These are phyloP conservation scores for Botryosphaeria dothidea DNA, from an alignment of 2,329 filamentous ascomycete genomes.

Conservation along the genomic window DNA sequence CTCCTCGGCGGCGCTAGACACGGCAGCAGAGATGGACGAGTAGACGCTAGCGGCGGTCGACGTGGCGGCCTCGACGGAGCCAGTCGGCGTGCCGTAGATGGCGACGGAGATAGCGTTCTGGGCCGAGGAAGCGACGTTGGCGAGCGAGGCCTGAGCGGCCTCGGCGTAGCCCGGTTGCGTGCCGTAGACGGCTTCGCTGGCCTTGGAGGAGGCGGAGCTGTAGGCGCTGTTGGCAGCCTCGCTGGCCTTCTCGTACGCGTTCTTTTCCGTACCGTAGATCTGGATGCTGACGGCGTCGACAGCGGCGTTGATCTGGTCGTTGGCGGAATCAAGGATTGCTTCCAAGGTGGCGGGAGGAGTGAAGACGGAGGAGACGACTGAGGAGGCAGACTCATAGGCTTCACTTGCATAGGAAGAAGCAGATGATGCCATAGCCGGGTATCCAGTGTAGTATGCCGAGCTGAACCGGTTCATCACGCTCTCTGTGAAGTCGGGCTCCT, in stretches of 20 bases:
- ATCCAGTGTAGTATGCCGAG: slow-evolving; percentile 69
- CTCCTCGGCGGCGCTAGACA: slow-evolving; percentile 46
- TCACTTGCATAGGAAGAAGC: slow-evolving; percentile 56
- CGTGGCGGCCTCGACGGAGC: slow-evolving; percentile 45
- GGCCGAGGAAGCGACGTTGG: slow-evolving; percentile 56
- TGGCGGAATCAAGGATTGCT: slow-evolving; percentile 58
- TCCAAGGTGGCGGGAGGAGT: slow-evolving; percentile 61
- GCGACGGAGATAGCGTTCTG: slow-evolving; percentile 57
- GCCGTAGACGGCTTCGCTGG: slow-evolving; percentile 58
- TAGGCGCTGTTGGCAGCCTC: slow-evolving; percentile 56
- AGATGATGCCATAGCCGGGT: slow-evolving; percentile 56
- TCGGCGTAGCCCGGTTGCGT: slow-evolving; percentile 54
- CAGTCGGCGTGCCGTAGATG: slow-evolving; percentile 56
- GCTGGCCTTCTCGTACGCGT: slow-evolving; percentile 55
- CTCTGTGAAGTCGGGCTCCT: slow-evolving; percentile 79
- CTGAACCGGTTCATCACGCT: slow-evolving; percentile 73
- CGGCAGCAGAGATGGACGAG: slow-evolving; percentile 40
- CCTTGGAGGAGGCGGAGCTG: slow-evolving; percentile 49
- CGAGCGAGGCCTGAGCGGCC: slow-evolving; percentile 55
- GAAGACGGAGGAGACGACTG: slow-evolving; percentile 51
- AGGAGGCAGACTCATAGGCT: slow-evolving; percentile 49
- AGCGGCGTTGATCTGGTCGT: slow-evolving; percentile 58
- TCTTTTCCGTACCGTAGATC: slow-evolving; percentile 59
- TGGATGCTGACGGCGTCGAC: slow-evolving; percentile 60
- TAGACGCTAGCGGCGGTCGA: slow-evolving; percentile 47